Base-by-base conservation (phyloP, 768 basidiomycete species). In the Trametes villosa region DNA sequence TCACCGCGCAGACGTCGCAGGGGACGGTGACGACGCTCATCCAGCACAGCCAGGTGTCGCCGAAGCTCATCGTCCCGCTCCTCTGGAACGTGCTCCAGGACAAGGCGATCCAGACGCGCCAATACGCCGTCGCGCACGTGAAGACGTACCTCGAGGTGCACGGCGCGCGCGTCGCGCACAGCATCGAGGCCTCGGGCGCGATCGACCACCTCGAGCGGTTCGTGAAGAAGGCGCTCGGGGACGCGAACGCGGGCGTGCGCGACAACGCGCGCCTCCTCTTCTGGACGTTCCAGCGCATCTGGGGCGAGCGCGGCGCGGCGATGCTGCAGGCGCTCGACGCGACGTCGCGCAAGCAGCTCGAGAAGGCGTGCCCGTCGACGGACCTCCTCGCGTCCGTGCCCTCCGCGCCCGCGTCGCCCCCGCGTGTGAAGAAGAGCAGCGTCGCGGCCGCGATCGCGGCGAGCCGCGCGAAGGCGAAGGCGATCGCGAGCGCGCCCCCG, bases 381-480 rank as follows among this genome's bases (percentile, higher is more conserved):
- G 76, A 78, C 40, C 70, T 55, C 12, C 65, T 79, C 20, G 76
- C 75, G 13, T 64, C 70, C 26, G 69, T 68, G 36, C 66, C 79
- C 0, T 70, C 79, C 26, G 76, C 81, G 30, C 79, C 82, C 26
- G 76, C 81, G 31, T 79, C 82, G 3, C 84, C 88, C 17, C 84
- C 83, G 51, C 75, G 72, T 53, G 72, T 73, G 53, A 94, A 94
- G 77, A 94, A 94, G 74, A 85, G 84, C 45, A 92, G 91, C 59
- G 79, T 95, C 56, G 88, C 91, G 40, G 91, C 94, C 9, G 86
- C 92, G 24, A 91, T 96, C 67, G 94, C 94, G 40, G 93, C 94
- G 22, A 95, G 91, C 70, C 83, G 94, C 24, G 92, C 89, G 17
- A 96, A 92, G 71, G 91, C 92, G 17, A 93, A 87, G 68, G 88